Base-by-base conservation (phyloP, 306 rosid species). In the Trifolium subterraneum region DNA sequence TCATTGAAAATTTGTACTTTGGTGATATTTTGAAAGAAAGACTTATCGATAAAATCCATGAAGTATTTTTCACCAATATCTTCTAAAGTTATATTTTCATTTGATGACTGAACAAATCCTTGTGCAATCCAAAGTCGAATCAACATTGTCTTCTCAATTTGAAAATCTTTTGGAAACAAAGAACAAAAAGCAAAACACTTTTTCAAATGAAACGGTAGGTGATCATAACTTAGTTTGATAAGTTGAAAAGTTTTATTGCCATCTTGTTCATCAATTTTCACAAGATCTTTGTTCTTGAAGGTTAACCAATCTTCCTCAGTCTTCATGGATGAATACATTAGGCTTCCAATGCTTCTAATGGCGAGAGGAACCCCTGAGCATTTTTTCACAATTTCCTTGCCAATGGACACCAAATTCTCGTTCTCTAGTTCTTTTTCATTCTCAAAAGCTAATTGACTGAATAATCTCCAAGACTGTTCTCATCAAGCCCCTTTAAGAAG, bases 71-170 rank as follows among this genome's bases (percentile, higher is more conserved):
- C 0, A 11, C 55, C 70, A 56, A 33, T 22, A 42, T 66, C 56
- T 66, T 79, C 75, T 12, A 41, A n/a, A 14, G n/a, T 18, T 25
- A 1, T 2, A 45, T 16, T 13, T 7, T 14, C 33, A 55, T 36
- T 2, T 6, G 27, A 7, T 15, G 44, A 56, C 0, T 20, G 11
- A 25, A 72, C 33, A 35, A 79, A 79, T 0, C 79, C 83, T 4
- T 72, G 56, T 1, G 55, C 83, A 12, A 73, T 19, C 82, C 77
- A 78, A 62, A 78, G 65, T 10, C 20, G n/a, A 70, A 78, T 36
- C 9, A 45, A 15, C 15, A 0, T 14, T 45, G 0, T 4, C 15
- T 45, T 45, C 2, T 1, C 8, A 45, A 45, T 45, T 5, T 2
- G 15, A 15, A 1, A 45, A 6, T 45, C 18, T 45, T 45, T 45